Base-by-base conservation (phyloP, 768 basidiomycete genomes). In the Chiua virens region DNA sequence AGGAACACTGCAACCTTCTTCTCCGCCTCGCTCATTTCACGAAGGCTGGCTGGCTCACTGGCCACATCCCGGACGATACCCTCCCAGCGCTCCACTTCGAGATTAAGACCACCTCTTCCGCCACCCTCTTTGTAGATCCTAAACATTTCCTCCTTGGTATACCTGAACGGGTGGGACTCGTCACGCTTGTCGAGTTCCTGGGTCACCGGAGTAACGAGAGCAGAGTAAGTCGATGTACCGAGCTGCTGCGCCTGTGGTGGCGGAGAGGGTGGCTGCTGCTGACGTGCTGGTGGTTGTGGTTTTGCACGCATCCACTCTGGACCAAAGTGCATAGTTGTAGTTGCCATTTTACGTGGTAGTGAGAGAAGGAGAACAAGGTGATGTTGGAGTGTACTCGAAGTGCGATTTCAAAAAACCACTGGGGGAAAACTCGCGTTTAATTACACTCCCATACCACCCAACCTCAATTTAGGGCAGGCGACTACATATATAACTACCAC, bases 291-390 rank as follows among this genome's bases (percentile, higher is more conserved):
- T 41, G 77, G 69, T 50, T 82, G 80, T 55, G 80, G 81, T 73
- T 91, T 91, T 58, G 84, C 80, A 62, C 90, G 83, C 90, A 92
- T 92, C 90, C 90, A 92, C 73, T 92, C 90, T 42, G 90, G 90
- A 63, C 89, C 90, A 76, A 92, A 92, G 69, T 92, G 90, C 83
- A 92, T 87, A 11, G 88, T 85, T 23, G 79, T 77, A 56, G 87
- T 66, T 41, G 78, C 67, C 78, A 79, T 79, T 74, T 71, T 74
- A 63, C 45, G 27, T 11, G 41, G 32, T 17, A 34, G 34, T 34
- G 15, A 17, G 34, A 34, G 30, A 6, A 28, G 32, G 14, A 32
- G 32, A 32, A 32, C 32, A 32, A 32, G 34, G 7, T 39, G 30
- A 30, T 10, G 11, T 30, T 11, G 30, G 4, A 30, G 30, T 30